Evolutionary conservation across 768 basidiomycete genomes (phyloP).

Genomic region (Rhodotorula paludigena): DNA sequence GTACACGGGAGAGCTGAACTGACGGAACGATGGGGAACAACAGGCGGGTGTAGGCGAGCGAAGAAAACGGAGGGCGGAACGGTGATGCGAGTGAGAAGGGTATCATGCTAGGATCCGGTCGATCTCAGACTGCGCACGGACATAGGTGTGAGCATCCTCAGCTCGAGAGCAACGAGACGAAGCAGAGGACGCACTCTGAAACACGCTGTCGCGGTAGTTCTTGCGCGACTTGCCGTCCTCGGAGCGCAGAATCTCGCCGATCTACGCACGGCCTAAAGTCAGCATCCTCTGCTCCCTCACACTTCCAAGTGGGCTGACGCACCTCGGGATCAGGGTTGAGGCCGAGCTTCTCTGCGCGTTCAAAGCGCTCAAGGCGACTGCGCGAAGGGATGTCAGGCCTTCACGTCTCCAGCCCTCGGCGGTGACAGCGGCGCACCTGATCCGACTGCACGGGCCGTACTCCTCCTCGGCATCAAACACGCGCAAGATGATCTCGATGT

Average conservation of each 20-base stretch:
- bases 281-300: constrained; percentile 1
- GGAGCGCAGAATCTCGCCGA: constrained; percentile 70
- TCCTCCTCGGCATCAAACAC: constrained; percentile 76
- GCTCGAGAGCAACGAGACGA: neutral
- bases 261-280: constrained; percentile 51
- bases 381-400: constrained; percentile 48
- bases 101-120: no score
- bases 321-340: constrained; percentile 76
- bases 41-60: no score
- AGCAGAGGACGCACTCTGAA: constrained; percentile 50
- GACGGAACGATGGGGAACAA: no score
- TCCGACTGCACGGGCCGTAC: constrained; percentile 73
- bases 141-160: neutral
- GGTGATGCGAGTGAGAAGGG: no score
- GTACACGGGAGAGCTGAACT: no score
- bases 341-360: constrained; percentile 71
- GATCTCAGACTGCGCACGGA: no score
- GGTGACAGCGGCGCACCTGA: constrained; percentile 44
- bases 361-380: constrained; percentile 74
- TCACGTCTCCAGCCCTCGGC: constrained; percentile 57
- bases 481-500: constrained; percentile 36
- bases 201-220: constrained; percentile 61
- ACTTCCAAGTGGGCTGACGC: neutral
- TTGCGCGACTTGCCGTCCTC: constrained; percentile 58
- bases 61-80: no score